Evolutionary conservation across 768 basidiomycete species (phyloP), one percentile per base, ranked within the genome.

Genomic region (Leccinum broughii): DNA sequence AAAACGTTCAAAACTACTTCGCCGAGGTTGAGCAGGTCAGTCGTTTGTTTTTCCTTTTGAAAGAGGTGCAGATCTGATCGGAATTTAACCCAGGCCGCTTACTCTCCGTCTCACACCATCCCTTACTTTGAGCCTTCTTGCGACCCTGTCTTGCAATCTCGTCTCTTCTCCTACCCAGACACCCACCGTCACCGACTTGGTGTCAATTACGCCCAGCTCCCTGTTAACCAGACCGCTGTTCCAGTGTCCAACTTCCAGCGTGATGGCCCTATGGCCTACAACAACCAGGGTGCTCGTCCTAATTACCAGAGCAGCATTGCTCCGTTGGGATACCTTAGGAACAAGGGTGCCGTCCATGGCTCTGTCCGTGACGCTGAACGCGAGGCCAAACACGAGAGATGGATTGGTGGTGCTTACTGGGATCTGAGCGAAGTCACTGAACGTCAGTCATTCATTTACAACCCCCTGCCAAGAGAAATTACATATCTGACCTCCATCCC

Each of bases 111-210:
- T 0, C 95, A 98, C 75, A 77, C 86, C 53, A 74, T 96, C 10
- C 92, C 91, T 1, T 95, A 94, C 76, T 85, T 95, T 65, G 95
- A 97, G 79, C 84, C 93, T 44, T 89, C 91, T 4, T 85, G 88
- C 22, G 95, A 98, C 76, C 95, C 95, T 24, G 92, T 98, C 66
- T 82, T 98, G 64, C 95, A 98, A 72, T 90, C 91, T 22, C 92
- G 95, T 57, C 84, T 97, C 52, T 98, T 97, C 86, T 92, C 93
- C 4, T 98, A 98, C 81, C 88, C 89, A 4, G 91, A 93, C 70
- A 92, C 91, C 39, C 90, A 92, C 72, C 89, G 90, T 59, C 87
- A 92, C 77, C 89, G 91, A 71, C 87, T 92, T 34, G 91, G 91
- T 39, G 66, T 70, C 56, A 93, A 93, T 79, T 90, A 92, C 77